Conservation (phyloP, 2,329 filamentous ascomycete genomes). For the Bipolaris gigantea region DNA sequence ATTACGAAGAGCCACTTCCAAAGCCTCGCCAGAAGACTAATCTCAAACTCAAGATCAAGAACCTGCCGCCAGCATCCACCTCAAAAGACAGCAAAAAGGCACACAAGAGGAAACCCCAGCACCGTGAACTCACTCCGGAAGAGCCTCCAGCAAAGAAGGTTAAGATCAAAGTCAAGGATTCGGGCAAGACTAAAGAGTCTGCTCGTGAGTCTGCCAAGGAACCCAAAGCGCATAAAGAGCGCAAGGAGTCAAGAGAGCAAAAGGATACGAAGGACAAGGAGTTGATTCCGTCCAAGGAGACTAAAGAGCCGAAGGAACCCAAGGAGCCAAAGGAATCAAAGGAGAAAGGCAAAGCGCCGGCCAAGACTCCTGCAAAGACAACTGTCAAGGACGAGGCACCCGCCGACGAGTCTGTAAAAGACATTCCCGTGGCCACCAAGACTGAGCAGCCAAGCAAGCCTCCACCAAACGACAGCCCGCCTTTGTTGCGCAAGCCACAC, state of each 20-base stretch:
- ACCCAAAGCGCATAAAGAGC: slow-evolving; percentile 9
- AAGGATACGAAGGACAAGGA: slow-evolving; percentile 25
- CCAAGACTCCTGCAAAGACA: slow-evolving; percentile 29
- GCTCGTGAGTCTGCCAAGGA: slow-evolving; percentile 18
- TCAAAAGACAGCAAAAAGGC: slow-evolving; percentile 28
- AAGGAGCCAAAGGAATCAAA: slow-evolving; percentile 25
- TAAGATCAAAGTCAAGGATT: slow-evolving; percentile 16
- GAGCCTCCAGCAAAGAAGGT: slow-evolving; percentile 36
- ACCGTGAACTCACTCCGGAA: slow-evolving; percentile 32
- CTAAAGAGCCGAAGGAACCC: slow-evolving; percentile 22
- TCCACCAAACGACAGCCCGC: slow-evolving; percentile 34
- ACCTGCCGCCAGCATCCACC: slow-evolving; percentile 16
- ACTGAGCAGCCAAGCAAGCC: slow-evolving; percentile 27
- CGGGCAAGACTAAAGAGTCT: slow-evolving; percentile 13
- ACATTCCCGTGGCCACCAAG: slow-evolving; percentile 32
- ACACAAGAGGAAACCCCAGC: slow-evolving; percentile 32
- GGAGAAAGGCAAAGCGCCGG: slow-evolving; percentile 28
- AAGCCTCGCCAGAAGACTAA: slow-evolving; percentile 31
- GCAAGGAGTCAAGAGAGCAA: slow-evolving; percentile 17
- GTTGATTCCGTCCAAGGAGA: slow-evolving; percentile 14
- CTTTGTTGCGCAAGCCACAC: slow-evolving; percentile 31
- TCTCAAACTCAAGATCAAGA: slow-evolving; percentile 38
- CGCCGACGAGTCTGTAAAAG: slow-evolving; percentile 29
- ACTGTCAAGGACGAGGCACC: slow-evolving; percentile 33
- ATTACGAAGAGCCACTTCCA: slow-evolving; percentile 44